Evolutionary conservation across 2,329 filamentous ascomycete genomes (phyloP).

Genomic region (Graphiopsis chlorocephala): DNA sequence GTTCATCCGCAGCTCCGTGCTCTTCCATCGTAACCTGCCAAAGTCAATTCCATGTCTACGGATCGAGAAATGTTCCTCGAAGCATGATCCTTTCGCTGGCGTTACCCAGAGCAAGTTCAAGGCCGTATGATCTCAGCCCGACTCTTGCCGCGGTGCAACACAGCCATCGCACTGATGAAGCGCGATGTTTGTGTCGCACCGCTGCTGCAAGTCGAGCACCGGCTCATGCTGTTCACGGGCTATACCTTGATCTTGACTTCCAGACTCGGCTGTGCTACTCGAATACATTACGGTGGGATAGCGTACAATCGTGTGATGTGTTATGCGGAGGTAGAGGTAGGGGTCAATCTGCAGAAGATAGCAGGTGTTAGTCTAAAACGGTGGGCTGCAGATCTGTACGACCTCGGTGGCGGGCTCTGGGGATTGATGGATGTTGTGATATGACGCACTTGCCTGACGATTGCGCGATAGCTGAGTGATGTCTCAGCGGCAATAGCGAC

Average conservation of each 20-base stretch:
- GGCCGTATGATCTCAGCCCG: slow-evolving; percentile 52
- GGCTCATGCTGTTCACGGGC: slow-evolving; percentile 32
- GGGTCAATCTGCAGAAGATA: not conserved
- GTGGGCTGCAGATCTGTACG: not conserved
- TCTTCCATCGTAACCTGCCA: slow-evolving; percentile 32
- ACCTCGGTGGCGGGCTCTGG: not conserved
- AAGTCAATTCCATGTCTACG: slow-evolving; percentile 32
- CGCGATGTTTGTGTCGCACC: slow-evolving; percentile 20
- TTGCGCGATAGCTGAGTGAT: not conserved
- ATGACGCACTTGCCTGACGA: not conserved
- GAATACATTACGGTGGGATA: slow-evolving; percentile 9
- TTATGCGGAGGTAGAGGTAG: not conserved
- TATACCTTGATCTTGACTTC: slow-evolving; percentile 20
- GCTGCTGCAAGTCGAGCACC: slow-evolving; percentile 27
- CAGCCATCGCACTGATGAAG: slow-evolving; percentile 32
- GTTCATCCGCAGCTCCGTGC: slow-evolving; percentile 5
- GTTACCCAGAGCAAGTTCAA: slow-evolving; percentile 55
- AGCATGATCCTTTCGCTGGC: slow-evolving; percentile 56
- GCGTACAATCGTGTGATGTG: slow-evolving; percentile 11
- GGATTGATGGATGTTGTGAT: not conserved
- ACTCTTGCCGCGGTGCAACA: slow-evolving; percentile 7
- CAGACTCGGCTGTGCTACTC: slow-evolving; percentile 14
- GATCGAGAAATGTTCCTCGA: slow-evolving; percentile 17
- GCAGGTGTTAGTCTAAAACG: not conserved
- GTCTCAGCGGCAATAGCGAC: not conserved